Conservation (phyloP, 768 basidiomycete genomes). For the Kwoniella botswanensis region DNA sequence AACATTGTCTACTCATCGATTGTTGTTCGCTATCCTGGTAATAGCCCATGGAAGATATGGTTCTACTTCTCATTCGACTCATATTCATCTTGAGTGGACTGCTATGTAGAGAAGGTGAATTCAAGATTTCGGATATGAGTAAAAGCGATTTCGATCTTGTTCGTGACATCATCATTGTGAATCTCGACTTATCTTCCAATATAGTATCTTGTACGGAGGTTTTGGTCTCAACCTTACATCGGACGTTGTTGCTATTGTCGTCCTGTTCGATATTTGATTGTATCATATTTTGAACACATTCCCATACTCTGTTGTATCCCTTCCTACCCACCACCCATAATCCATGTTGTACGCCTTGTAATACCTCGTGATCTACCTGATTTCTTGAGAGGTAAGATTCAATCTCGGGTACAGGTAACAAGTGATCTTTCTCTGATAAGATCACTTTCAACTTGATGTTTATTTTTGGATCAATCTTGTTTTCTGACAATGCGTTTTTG, state of each 20-base stretch:
- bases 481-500: too few species aligned
- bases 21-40: background rate
- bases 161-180: background rate
- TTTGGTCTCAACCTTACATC: too few species aligned
- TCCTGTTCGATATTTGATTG: background rate
- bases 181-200: background rate
- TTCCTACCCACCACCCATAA: slow-evolving; percentile 12
- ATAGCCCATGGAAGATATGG: background rate
- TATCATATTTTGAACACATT: background rate
- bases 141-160: background rate
- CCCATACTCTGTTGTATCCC: slow-evolving; percentile 1
- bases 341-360: slow-evolving; percentile 25
- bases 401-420: slow-evolving; percentile 17
- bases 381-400: slow-evolving; percentile 1
- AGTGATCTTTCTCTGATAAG: slow-evolving; percentile 16
- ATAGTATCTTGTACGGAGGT: too few species aligned
- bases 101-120: background rate
- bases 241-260: background rate
- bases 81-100: background rate
- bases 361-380: slow-evolving; percentile 11
- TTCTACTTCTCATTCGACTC: background rate
- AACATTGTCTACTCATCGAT: slow-evolving; percentile 9
- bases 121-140: background rate
- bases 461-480: too few species aligned
- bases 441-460: too few species aligned